phyloP scores from a whole-genome alignment of 2,329 filamentous ascomycete genomes.

The Parascedosporium putredinis region DNA sequence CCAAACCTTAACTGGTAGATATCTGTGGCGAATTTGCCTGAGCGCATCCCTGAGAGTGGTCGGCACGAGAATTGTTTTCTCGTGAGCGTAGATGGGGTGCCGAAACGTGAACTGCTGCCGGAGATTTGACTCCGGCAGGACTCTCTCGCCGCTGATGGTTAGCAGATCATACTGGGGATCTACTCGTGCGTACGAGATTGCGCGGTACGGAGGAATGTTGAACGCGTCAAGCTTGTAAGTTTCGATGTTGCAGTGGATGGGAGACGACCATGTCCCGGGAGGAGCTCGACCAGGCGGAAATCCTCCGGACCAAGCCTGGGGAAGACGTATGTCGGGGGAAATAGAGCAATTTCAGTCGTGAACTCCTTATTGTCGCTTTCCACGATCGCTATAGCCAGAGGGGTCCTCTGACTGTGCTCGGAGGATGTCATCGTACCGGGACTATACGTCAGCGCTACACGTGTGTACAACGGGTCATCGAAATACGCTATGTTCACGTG shows the following conservation, averaged over 20 bases:
- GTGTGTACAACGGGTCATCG: too few relatives aligned
- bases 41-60: neutral
- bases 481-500: too few relatives aligned
- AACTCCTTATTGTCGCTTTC: neutral
- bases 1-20: neutral
- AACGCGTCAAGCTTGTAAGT: neutral
- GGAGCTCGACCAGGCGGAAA: neutral
- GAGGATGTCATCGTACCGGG: neutral
- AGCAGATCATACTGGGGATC: neutral
- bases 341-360: neutral
- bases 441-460: neutral
- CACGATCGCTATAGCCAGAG: neutral
- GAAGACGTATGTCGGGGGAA: neutral
- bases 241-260: neutral
- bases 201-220: neutral
- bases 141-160: neutral
- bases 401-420: too few relatives aligned
- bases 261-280: neutral
- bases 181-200: neutral
- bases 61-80: neutral
- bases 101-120: neutral
- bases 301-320: neutral
- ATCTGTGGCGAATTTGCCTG: neutral
- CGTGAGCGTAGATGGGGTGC: neutral
- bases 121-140: neutral